Conservation (phyloP, 2,329 filamentous ascomycete genomes). For the Teratosphaeria epicoccoides region DNA sequence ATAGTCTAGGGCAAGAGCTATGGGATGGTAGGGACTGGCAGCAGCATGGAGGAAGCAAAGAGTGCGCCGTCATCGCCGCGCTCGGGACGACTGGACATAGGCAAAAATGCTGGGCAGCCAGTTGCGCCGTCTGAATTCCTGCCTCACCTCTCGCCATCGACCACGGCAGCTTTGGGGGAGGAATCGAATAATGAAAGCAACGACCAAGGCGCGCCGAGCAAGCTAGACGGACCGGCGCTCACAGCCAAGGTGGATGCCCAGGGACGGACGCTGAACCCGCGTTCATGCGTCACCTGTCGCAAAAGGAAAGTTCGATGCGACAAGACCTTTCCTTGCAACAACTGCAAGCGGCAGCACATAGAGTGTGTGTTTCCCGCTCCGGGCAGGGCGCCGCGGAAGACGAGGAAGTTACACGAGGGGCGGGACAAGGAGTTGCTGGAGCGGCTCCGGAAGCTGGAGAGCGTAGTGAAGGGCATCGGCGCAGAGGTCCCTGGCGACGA, state of each 20-base stretch:
- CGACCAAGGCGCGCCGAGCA: not conserved
- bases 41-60: not conserved
- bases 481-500: slow-evolving; percentile 25
- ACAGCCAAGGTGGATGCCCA: slow-evolving; percentile 21
- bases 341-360: slow-evolving; percentile 60
- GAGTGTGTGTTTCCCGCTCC: slow-evolving; percentile 66
- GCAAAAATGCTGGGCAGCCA: not conserved
- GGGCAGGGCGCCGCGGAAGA: slow-evolving; percentile 59
- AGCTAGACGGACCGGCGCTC: not conserved
- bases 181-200: slow-evolving; percentile 2
- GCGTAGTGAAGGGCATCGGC: slow-evolving; percentile 56
- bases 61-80: not conserved
- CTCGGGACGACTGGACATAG: not conserved
- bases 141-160: slow-evolving; percentile 14
- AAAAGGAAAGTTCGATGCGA: slow-evolving; percentile 65
- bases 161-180: slow-evolving; percentile 7
- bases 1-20: not conserved
- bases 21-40: not conserved
- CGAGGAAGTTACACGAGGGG: slow-evolving; percentile 53
- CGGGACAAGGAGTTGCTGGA: slow-evolving; percentile 56
- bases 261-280: slow-evolving; percentile 26
- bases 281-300: slow-evolving; percentile 43
- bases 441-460: slow-evolving; percentile 60
- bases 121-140: slow-evolving; percentile 16
- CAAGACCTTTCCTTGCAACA: slow-evolving; percentile 65